Base-by-base conservation (phyloP, 345 rosid genomes). In the Euphorbia peplus region DNA sequence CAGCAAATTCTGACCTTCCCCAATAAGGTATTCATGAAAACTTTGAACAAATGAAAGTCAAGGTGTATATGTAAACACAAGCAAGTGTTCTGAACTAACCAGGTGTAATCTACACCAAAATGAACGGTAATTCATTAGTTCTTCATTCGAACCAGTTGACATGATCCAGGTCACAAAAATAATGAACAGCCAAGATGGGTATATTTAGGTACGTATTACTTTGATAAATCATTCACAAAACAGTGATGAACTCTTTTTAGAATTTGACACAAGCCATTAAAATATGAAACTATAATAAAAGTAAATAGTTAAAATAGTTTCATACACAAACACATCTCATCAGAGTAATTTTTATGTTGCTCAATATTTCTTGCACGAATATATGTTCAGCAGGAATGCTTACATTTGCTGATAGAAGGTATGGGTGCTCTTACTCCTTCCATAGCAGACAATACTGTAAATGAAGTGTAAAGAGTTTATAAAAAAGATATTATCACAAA, bases 381-480 rank as follows among this genome's bases (percentile, higher is more conserved):
- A 29, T 30, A 21, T 24, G 12, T n/a, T 29, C 46, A 52, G 24
- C 37, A 35, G 19, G 21, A 35, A 41, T 46, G 71, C 90, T 81
- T 80, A 88, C 93, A 70, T 80, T 74, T 86, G 50, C 63, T 70
- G 66, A 88, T 77, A 55, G 85, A 80, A 76, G 89, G 89, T 75
- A 86, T 84, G 8, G 81, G 87, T 25, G 82, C 81, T 72, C 85
- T 80, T 29, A 88, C 35, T 62, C 89, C 93, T 65, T 84, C 84
- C 84, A 88, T 83, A 22, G 93, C 93, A 0, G 93, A 86, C 53
- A 88, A 75, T 50, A 88, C 90, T 88, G 83, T 19, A 70, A n/a
- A 65, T 65, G 18, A 68, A 37, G 79, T 47, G 29, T 19, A n/a
- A 21, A 62, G 47, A 47, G 62, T 63, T 51, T 25, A 70, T 18